Percentiles rank a stretch among this genome's conserved stretches.
Evolutionary conservation across 164 flowering plant genomes (phyloP).

Genomic region (Kingdonia uniflora): DNA sequence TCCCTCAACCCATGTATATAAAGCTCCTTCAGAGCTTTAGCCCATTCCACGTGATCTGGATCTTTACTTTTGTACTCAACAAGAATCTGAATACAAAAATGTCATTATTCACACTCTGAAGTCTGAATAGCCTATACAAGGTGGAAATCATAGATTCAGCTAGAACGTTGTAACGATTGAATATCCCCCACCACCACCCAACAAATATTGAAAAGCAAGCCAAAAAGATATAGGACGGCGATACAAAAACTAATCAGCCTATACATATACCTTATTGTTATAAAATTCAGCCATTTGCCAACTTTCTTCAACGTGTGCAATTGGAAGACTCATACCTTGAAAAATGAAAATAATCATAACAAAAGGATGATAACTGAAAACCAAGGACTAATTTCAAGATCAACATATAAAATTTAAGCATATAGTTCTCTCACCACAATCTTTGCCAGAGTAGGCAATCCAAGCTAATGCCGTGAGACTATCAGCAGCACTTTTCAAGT

Average conservation of each 20-base stretch:
- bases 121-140: no score
- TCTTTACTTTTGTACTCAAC: constrained; percentile 84
- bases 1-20: constrained; percentile 86
- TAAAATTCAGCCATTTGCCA: constrained; percentile 99
- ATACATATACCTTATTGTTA: constrained; percentile 57
- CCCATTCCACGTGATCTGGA: constrained; percentile 94
- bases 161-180: no score
- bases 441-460: constrained; percentile 94
- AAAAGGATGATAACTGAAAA: neutral
- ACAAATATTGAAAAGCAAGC: no score
- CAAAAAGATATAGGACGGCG: no score
- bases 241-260: no score
- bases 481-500: constrained; percentile 74
- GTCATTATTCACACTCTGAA: neutral
- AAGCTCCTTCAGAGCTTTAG: constrained; percentile 89
- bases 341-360: constrained; percentile 2
- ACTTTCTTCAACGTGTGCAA: constrained; percentile 98
- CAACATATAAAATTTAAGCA: neutral
- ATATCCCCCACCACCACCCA: no score
- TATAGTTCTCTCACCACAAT: constrained; percentile 54
- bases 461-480: constrained; percentile 90
- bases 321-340: constrained; percentile 95
- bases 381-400: neutral
- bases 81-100: constrained; percentile 47
- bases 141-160: no score